Evolutionary conservation across 2,329 filamentous ascomycete genomes (phyloP), one percentile per base, ranked within the genome.

Genomic region (Scedosporium aurantiacum): DNA sequence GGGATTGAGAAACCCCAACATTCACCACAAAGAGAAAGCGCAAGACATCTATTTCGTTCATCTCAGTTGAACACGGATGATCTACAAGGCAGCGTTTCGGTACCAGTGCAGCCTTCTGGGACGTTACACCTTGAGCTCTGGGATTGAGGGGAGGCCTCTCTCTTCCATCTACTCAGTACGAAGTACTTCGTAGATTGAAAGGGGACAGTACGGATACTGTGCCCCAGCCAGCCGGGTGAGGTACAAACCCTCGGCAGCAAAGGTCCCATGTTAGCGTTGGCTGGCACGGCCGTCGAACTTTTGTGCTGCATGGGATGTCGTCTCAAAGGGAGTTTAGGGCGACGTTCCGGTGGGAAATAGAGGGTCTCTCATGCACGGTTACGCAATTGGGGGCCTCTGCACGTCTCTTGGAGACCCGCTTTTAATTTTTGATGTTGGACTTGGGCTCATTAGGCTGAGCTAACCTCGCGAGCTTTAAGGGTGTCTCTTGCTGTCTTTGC

Each of bases 321-420:
- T n/a, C 58, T 47, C 14, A 60, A 60, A 21, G 21, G 37, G 37
- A 21, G n/a, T 45, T 18, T 25, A 23, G 8, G 37, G 37, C 21
- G 23, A 43, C 28, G 25, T 60, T 60, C n/a, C 40, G 37, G 57
- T 58, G 40, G 41, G 43, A 41, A 21, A 47, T 37, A 47, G 43
- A 60, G 57, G 37, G 43, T 25, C 41, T 23, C 10, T 50, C 41
- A 40, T 60, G 58, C 58, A 60, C 43, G 43, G 58, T 60, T 60
- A 60, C 58, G 58, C 58, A 60, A 60, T 60, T 41, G 58, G 41
- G 43, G 40, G n/a, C 47, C 58, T 60, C 18, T 60, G 25, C 25
- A 47, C 23, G 8, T 45, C 45, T 45, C 18, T 43, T 28, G 8
- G 58, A 12, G 41, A 7, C 41, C 32, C 43, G 58, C 8, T 28